Conservation (phyloP, 1,139 yeast species). For the Suhomyces terraborum region DNA sequence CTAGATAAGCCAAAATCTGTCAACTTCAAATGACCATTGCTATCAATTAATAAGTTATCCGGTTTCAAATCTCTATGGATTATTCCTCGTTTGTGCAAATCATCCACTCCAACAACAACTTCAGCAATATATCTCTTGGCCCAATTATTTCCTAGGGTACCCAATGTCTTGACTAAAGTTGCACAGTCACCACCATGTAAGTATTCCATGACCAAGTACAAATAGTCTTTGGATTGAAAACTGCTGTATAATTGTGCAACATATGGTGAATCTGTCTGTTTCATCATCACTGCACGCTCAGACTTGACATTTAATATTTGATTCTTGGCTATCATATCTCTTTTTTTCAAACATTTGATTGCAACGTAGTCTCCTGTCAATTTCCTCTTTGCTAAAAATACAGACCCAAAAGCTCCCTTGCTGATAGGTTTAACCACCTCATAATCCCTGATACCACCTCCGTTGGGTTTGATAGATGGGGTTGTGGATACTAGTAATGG, state of each 20-base stretch:
- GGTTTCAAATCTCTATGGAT: slow-evolving; percentile 96
- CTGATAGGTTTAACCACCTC: slow-evolving; percentile 91
- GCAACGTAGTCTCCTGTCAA: slow-evolving; percentile 95
- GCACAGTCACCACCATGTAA: slow-evolving; percentile 96
- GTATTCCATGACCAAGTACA: slow-evolving; percentile 95
- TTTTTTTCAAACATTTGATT: slow-evolving; percentile 87
- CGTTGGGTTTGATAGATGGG: slow-evolving; percentile 47
- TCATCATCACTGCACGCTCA: slow-evolving; percentile 96
- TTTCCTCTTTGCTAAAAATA: slow-evolving; percentile 78
- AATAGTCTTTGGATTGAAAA: slow-evolving; percentile 84
- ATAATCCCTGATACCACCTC: slow-evolving; percentile 74
- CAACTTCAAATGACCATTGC: slow-evolving; percentile 82
- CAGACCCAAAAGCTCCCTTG: slow-evolving; percentile 97
- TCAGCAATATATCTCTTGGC: slow-evolving; percentile 85
- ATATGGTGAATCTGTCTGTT: slow-evolving; percentile 90
- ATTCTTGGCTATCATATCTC: slow-evolving; percentile 96
- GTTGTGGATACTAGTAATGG: slow-evolving; percentile 74
- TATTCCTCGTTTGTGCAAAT: slow-evolving; percentile 83
- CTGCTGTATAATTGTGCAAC: slow-evolving; percentile 89
- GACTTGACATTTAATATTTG: slow-evolving; percentile 93
- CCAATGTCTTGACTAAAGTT: slow-evolving; percentile 76
- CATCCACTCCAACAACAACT: slow-evolving; percentile 86
- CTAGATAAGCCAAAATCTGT: slow-evolving; percentile 95
- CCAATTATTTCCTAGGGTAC: slow-evolving; percentile 85
- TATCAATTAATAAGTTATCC: slow-evolving; percentile 85